Conservation (phyloP, 192 early-diverging fungal species). For the Borealophlyctis nickersoniae region DNA sequence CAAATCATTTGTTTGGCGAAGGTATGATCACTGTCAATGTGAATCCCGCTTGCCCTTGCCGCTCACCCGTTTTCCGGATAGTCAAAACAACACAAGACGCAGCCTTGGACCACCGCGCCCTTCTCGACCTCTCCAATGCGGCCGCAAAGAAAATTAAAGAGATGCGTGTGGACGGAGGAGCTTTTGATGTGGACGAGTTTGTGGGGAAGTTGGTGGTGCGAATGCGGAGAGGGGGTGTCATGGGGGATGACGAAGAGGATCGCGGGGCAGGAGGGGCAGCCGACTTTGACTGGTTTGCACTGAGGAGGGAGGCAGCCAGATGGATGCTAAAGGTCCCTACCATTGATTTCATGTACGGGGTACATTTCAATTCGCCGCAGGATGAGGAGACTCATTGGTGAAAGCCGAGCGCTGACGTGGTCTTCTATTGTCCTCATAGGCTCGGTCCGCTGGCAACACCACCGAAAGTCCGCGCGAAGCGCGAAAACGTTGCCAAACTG, state of each 20-base stretch:
- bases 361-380: not conserved
- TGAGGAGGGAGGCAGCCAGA: slow-evolving; percentile 54
- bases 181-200: slow-evolving; percentile 77
- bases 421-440: slow-evolving; percentile 34
- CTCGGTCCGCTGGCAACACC: slow-evolving; percentile 69
- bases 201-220: slow-evolving; percentile 55
- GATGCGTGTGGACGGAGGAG: slow-evolving; percentile 68
- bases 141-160: slow-evolving; percentile 73
- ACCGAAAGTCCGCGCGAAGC: slow-evolving; percentile 41
- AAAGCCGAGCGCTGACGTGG: not conserved
- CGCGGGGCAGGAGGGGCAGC: slow-evolving; percentile 29
- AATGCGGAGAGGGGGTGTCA: slow-evolving; percentile 23
- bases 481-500: slow-evolving; percentile 22
- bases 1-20: slow-evolving; percentile 21
- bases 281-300: slow-evolving; percentile 53
- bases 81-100: slow-evolving; percentile 84
- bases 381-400: not conserved
- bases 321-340: slow-evolving; percentile 59
- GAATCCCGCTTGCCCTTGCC: not conserved
- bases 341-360: slow-evolving; percentile 73
- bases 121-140: slow-evolving; percentile 72
- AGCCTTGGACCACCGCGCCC: slow-evolving; percentile 77
- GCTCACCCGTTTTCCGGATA: slow-evolving; percentile 9
- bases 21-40: slow-evolving; percentile 2
- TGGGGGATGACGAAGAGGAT: slow-evolving; percentile 46